Conservation (phyloP, 768 basidiomycete genomes). For the Sutorius australiensis region DNA sequence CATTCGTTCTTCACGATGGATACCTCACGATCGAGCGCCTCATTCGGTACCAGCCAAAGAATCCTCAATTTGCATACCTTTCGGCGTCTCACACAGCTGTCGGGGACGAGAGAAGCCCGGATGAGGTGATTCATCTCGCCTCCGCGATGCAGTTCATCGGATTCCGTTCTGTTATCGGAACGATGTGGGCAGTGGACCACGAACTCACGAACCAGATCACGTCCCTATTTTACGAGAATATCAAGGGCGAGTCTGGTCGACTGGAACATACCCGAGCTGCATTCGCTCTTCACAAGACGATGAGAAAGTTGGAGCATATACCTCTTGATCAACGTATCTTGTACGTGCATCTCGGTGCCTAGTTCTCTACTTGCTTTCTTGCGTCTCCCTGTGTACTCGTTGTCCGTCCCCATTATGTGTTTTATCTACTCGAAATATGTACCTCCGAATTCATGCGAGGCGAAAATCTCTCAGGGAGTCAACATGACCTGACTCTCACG, state of each 20-base stretch:
- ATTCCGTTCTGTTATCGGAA: too few species aligned
- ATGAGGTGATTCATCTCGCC: too few species aligned
- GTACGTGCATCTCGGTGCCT: neutral
- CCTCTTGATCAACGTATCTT: neutral
- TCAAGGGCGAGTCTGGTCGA: too few species aligned
- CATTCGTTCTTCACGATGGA: too few species aligned
- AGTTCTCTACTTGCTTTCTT: neutral
- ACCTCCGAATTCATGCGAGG: too few species aligned
- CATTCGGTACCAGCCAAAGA: neutral
- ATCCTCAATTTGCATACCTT: neutral
- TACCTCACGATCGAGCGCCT: neutral
- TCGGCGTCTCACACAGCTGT: neutral
- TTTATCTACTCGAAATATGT: neutral
- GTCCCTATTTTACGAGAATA: neutral
- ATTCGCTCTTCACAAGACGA: neutral
- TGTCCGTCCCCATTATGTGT: neutral
- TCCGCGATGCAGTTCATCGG: too few species aligned
- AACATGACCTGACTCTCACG: too few species aligned
- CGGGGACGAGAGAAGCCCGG: neutral
- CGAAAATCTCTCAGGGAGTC: too few species aligned
- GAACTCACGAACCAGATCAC: neutral
- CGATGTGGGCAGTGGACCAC: neutral
- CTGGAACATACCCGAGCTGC: neutral
- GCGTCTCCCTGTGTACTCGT: too few species aligned
- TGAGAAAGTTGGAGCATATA: neutral